These are phyloP conservation scores for Metschnikowia borealis DNA, from an alignment of 805 yeast species.

Conservation along the genomic window DNA sequence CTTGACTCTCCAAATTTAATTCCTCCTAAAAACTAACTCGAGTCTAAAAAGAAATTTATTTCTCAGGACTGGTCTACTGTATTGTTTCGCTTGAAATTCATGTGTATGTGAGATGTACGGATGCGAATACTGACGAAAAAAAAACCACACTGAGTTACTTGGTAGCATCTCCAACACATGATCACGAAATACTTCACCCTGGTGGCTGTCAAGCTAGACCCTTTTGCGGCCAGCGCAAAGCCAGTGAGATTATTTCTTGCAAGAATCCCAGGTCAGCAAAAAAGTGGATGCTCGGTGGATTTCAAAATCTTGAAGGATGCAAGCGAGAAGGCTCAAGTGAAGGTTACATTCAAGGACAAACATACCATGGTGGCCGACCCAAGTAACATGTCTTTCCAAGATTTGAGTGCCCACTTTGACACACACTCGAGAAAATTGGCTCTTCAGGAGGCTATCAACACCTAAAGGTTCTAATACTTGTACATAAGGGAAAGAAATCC, in stretches of 20 bases:
- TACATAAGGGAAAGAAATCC: neutral
- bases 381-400: conserved; percentile 47
- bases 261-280: conserved; percentile 72
- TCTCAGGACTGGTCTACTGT: too few species aligned
- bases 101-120: neutral
- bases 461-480: conserved; percentile 6
- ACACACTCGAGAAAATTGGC: conserved; percentile 77
- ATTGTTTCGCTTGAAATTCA: neutral
- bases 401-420: conserved; percentile 65
- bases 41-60: too few species aligned
- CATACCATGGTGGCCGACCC: conserved; percentile 68
- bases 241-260: conserved; percentile 76
- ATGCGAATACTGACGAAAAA: neutral
- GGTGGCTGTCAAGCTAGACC: conserved; percentile 74
- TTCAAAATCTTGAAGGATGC: conserved; percentile 52
- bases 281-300: conserved; percentile 54
- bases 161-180: conserved; percentile 41
- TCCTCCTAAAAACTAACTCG: too few species aligned
- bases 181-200: conserved; percentile 85
- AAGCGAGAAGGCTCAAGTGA: conserved; percentile 52
- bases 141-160: neutral
- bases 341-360: conserved; percentile 80
- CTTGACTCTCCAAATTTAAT: too few species aligned
- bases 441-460: conserved; percentile 63
- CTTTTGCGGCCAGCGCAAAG: conserved; percentile 65